phyloP scores from a whole-genome alignment of 371 early-diverging fungal genomes.

The Rhizopus stolonifer region DNA sequence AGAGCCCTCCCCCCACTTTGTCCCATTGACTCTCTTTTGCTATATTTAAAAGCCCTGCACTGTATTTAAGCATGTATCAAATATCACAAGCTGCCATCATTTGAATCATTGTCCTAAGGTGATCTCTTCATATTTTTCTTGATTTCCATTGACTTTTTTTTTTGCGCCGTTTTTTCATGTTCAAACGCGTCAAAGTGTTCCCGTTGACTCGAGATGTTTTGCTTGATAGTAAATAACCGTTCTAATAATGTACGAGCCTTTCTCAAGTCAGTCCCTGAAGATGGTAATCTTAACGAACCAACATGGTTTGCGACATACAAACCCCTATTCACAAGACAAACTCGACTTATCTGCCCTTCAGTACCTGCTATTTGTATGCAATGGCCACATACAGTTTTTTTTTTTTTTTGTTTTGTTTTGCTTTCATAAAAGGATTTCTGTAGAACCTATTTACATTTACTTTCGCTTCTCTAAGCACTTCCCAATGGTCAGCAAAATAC shows the following conservation, averaged over 20 bases:
- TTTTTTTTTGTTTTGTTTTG: too few relatives aligned
- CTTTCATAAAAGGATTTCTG: neutral
- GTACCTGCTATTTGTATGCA: neutral
- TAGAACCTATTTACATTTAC: neutral
- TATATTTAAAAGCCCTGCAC: too few relatives aligned
- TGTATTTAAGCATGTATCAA: too few relatives aligned
- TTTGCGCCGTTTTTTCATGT: neutral
- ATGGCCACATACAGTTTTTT: neutral
- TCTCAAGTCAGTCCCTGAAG: neutral
- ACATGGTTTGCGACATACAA: conserved; percentile 1
- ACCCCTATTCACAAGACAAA: neutral
- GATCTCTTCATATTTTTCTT: neutral
- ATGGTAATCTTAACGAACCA: conserved; percentile 1
- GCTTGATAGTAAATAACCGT: neutral
- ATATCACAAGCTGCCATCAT: neutral
- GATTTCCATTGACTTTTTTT: neutral
- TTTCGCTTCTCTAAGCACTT: conserved; percentile 3
- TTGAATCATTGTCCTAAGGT: neutral
- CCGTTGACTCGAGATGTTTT: neutral
- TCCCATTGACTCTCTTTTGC: too few relatives aligned
- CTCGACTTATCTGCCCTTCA: neutral
- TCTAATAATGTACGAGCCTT: neutral
- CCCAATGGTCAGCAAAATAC: neutral
- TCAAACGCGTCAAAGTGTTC: neutral
- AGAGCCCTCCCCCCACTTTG: too few relatives aligned